phyloP scores from a whole-genome alignment of 2,329 filamentous ascomycete species.

The Neurospora crassa region DNA sequence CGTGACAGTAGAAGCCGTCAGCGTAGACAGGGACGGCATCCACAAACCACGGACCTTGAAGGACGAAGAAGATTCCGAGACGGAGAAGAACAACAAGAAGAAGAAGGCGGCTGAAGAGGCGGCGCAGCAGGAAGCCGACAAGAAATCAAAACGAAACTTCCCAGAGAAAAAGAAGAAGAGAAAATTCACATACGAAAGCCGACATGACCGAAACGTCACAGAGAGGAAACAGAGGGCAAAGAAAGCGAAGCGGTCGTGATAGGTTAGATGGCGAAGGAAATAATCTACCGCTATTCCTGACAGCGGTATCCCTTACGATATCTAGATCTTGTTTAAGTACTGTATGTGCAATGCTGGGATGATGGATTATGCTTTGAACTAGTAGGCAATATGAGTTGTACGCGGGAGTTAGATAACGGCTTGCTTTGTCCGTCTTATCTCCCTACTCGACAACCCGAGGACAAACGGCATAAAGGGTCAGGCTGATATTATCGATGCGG shows the following conservation, averaged over 20 bases:
- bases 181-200: slow-evolving; percentile 88
- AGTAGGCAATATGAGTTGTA: not conserved
- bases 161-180: slow-evolving; percentile 63
- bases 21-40: slow-evolving; percentile 65
- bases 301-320: not conserved
- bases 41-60: slow-evolving; percentile 38
- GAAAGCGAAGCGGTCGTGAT: slow-evolving; percentile 27
- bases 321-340: not conserved
- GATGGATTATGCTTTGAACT: not conserved
- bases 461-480: slow-evolving; percentile 7
- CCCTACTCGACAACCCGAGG: slow-evolving; percentile 5
- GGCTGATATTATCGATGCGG: slow-evolving; percentile 10
- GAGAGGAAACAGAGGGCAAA: slow-evolving; percentile 63
- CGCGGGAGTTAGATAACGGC: not conserved
- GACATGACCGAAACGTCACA: slow-evolving; percentile 69
- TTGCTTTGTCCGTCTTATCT: slow-evolving; percentile 7
- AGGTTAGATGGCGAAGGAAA: slow-evolving; percentile 1
- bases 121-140: slow-evolving; percentile 23
- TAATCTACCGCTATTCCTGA: not conserved
- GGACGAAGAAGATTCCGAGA: slow-evolving; percentile 27
- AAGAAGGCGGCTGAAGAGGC: slow-evolving; percentile 23
- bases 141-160: slow-evolving; percentile 27
- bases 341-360: not conserved
- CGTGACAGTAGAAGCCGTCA: slow-evolving; percentile 85
- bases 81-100: not conserved